A percentile compares a stretch with the other conserved stretches of the same genome.
Evolutionary conservation across 1,284 basidiomycete genomes (phyloP).

Genomic region (Heterobasidion parviporum): DNA sequence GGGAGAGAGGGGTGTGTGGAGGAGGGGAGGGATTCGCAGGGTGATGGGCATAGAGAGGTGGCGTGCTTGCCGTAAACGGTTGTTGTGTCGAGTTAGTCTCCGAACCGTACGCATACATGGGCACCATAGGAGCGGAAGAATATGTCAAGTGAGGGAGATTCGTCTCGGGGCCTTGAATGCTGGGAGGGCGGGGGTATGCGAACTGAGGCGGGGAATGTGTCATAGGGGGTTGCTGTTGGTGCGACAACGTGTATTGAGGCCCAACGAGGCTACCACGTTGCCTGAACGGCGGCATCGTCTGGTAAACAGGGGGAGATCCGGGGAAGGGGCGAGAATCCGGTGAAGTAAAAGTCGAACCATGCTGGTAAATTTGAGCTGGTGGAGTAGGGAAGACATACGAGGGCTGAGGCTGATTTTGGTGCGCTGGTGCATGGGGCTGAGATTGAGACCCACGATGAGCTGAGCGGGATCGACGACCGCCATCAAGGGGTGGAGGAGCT

Average conservation of each 20-base stretch:
- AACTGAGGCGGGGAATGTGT: conserved; percentile 29
- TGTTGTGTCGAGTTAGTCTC: conserved; percentile 9
- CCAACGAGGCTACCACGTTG: conserved; percentile 27
- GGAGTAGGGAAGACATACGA: conserved; percentile 10
- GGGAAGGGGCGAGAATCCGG: conserved; percentile 11
- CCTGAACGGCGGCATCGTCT: conserved; percentile 5
- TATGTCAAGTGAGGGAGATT: conserved; percentile 21
- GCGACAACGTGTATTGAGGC: conserved; percentile 36
- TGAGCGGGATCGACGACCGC: conserved; percentile 10
- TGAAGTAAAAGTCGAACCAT: conserved; percentile 5
- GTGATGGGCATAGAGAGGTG: conserved; percentile 17
- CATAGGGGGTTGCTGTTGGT: conserved; percentile 28
- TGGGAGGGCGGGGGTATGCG: conserved; percentile 27
- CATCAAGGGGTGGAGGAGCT: conserved; percentile 15
- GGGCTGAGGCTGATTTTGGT: conserved; percentile 14
- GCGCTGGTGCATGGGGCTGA: conserved; percentile 11
- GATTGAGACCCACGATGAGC: conserved; percentile 17
- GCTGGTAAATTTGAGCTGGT: conserved; percentile 11
- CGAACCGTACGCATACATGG: conserved; percentile 18
- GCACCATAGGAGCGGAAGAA: conserved; percentile 18
- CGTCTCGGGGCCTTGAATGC: conserved; percentile 22
- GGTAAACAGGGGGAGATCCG: conserved; percentile 15
- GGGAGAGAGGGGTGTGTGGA: conserved; percentile 20
- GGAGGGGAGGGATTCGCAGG: conserved; percentile 24
- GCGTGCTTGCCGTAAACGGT: conserved; percentile 16